A percentile compares a stretch with the other conserved stretches of the same genome.
Evolutionary conservation across 2,329 filamentous ascomycete genomes (phyloP).

Genomic region (Ampelomyces quisqualis): DNA sequence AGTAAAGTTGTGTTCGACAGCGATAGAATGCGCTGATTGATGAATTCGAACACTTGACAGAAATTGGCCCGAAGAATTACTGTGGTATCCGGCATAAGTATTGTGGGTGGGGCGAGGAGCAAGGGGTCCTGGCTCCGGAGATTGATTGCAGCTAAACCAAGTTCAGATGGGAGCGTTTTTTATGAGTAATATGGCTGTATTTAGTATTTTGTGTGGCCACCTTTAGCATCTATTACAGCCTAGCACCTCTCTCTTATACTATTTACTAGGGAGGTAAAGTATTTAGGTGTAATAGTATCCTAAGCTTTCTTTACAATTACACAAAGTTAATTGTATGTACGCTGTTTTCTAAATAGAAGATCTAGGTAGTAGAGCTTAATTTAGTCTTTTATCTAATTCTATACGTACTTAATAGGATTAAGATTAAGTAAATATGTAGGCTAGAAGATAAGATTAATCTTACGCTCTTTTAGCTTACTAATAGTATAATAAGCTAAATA

Average conservation of each 20-base stretch:
- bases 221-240: neutral
- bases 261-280: neutral
- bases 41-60: too few relatives aligned
- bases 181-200: too few relatives aligned
- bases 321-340: neutral
- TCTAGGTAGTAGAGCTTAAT: neutral
- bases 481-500: neutral
- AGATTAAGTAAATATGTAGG: neutral
- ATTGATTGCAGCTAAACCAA: neutral
- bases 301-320: neutral
- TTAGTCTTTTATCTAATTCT: neutral
- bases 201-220: neutral
- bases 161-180: neutral
- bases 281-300: neutral
- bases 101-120: too few relatives aligned
- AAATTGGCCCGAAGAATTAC: too few relatives aligned
- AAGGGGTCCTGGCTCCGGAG: too few relatives aligned
- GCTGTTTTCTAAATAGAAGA: neutral
- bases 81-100: too few relatives aligned
- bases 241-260: neutral
- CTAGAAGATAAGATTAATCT: neutral
- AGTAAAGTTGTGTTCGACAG: slow-evolving; percentile 30
- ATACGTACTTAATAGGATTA: too few relatives aligned
- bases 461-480: neutral
- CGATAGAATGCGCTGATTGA: neutral